Evolutionary conservation across 139 green algal genomes (phyloP), one percentile per base, ranked within the genome.

Genomic region (Chlamydomonas incerta): DNA sequence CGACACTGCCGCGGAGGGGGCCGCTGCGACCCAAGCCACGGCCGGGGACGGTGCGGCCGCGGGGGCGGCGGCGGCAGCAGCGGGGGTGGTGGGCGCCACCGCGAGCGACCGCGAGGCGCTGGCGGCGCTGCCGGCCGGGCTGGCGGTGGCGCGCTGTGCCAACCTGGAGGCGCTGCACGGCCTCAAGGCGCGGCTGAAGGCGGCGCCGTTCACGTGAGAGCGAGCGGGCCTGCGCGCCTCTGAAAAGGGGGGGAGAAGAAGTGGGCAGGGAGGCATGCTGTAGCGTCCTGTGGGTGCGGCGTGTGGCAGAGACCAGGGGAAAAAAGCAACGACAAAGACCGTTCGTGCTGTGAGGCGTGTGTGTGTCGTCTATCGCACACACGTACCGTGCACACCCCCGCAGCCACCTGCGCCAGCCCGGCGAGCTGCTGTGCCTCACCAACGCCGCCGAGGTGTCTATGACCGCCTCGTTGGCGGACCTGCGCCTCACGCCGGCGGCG

Each of bases 341-440:
- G n/a, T n/a, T n/a, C n/a, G n/a, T n/a, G n/a, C n/a, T n/a, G n/a
- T n/a, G n/a, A n/a, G n/a, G n/a, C n/a, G n/a, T n/a, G n/a, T n/a
- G n/a, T n/a, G n/a, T n/a, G n/a, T n/a, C n/a, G n/a, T n/a, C n/a
- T n/a, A n/a, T n/a, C n/a, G 18, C 41, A 50, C 41, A 50, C 41
- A 50, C 41, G 8, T 8, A 50, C 41, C 41, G 41, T 8, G 41
- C 41, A 8, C 41, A 8, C 41, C 6, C 62, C 62, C 26, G 17
- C 58, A 82, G 74, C 33, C 74, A 82, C 74, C 74, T 82, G 33
- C 74, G 74, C 58, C 58, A 82, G 24, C 74, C 74, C 26, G 74
- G 34, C 26, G 74, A 82, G 74, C 74, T 82, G 55, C 55, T 82
- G 74, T 72, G 74, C 37, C 74, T 82, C 5, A 72, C 58, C 35